Percentiles rank a stretch among this genome's conserved stretches.
These are phyloP conservation scores for Solanum corneliomulleri DNA, from an alignment of 257 asterid species.

Conservation along the genomic window DNA sequence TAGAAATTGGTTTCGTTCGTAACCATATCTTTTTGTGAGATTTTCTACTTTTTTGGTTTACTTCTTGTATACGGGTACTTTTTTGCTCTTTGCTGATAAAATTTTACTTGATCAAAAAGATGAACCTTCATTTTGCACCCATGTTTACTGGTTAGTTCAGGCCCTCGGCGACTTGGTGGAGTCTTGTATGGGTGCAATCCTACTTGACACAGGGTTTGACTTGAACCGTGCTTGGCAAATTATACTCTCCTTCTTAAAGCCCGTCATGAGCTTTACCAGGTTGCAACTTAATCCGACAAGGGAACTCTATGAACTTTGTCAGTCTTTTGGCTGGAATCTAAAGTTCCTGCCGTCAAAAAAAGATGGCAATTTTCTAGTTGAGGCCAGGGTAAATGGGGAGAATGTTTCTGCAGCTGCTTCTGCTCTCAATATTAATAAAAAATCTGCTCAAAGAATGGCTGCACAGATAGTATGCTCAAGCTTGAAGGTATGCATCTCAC, in stretches of 20 bases:
- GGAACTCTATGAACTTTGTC: constrained; percentile 77
- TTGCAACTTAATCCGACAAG: constrained; percentile 55
- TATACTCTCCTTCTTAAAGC: constrained; percentile 60
- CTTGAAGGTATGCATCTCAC: constrained; percentile 46
- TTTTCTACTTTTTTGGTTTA: background rate
- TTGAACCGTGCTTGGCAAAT: constrained; percentile 58
- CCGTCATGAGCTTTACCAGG: constrained; percentile 47
- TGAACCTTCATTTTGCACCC: constrained; percentile 10
- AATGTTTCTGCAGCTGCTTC: constrained; percentile 21
- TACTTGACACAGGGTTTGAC: constrained; percentile 75
- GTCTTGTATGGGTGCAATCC: constrained; percentile 83
- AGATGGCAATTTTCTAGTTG: constrained; percentile 33
- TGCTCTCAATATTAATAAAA: constrained; percentile 39
- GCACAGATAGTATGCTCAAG: constrained; percentile 27
- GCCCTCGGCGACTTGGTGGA: constrained; percentile 95
- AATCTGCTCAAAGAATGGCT: constrained; percentile 51
- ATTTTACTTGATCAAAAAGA: background rate
- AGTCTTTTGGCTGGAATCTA: constrained; percentile 43
- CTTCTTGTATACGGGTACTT: background rate
- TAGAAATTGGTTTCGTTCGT: background rate
- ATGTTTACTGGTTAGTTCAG: constrained; percentile 36
- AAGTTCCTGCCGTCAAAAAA: constrained; percentile 28
- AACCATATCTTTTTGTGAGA: background rate
- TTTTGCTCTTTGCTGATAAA: background rate
- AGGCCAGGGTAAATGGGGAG: constrained; percentile 39